A percentile compares a stretch with the other conserved stretches of the same genome.
Conservation (phyloP, 2,329 filamentous ascomycete species). For the Arthrobotrys entomopaga region DNA sequence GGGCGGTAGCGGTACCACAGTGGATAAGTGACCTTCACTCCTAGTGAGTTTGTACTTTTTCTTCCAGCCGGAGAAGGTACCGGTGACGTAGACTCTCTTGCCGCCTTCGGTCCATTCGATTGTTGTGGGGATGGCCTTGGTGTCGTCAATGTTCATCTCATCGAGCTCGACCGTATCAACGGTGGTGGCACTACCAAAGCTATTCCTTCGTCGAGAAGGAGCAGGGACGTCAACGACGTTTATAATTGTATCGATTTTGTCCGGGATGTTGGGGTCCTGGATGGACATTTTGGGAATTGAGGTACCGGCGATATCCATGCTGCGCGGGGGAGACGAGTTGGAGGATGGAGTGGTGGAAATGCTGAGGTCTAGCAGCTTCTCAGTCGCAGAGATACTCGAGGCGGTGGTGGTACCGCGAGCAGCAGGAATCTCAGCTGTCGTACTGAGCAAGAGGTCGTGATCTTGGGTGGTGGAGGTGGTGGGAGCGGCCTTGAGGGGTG, state of each 20-base stretch:
- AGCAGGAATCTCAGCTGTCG: slow-evolving; percentile 13
- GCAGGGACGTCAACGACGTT: slow-evolving; percentile 38
- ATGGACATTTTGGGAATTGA: slow-evolving; percentile 50
- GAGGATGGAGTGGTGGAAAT: slow-evolving; percentile 46
- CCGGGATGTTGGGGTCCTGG: slow-evolving; percentile 35
- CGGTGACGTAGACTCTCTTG: slow-evolving; percentile 94
- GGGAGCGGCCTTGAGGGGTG: slow-evolving; percentile 50
- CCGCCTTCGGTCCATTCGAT: slow-evolving; percentile 86
- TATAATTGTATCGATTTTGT: slow-evolving; percentile 44
- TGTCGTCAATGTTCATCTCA: slow-evolving; percentile 77
- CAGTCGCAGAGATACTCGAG: slow-evolving; percentile 39
- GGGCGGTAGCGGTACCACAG: slow-evolving; percentile 82
- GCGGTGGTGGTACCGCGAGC: slow-evolving; percentile 31
- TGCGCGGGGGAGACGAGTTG: slow-evolving; percentile 36
- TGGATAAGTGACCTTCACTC: slow-evolving; percentile 81
- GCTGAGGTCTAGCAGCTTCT: slow-evolving; percentile 49
- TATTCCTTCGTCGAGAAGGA: slow-evolving; percentile 46
- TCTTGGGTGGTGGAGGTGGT: slow-evolving; percentile 52
- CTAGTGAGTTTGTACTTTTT: slow-evolving; percentile 87
- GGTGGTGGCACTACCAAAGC: slow-evolving; percentile 53
- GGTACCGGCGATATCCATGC: slow-evolving; percentile 31
- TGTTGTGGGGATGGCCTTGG: slow-evolving; percentile 80
- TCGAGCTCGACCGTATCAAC: slow-evolving; percentile 63
- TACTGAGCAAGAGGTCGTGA: slow-evolving; percentile 42
- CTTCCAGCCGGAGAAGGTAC: slow-evolving; percentile 97